Evolutionary conservation across 768 basidiomycete species (phyloP).

Genomic region (Boletus eberwhitei): DNA sequence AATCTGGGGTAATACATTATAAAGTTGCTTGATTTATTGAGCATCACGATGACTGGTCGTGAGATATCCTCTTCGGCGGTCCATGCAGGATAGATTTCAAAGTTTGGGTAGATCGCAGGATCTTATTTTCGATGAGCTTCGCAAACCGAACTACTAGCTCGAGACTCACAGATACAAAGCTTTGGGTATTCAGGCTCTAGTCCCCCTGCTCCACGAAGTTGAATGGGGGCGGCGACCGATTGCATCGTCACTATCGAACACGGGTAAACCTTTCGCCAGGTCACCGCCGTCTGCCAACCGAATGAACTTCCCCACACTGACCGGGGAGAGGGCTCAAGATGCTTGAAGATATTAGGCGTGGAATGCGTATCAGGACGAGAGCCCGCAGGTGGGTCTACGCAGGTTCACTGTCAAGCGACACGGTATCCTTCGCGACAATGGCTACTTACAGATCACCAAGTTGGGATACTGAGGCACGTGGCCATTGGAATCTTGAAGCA

Average conservation of each 20-base stretch:
- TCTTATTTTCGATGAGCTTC: slow-evolving; percentile 28
- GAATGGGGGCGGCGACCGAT: neutral
- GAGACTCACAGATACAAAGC: slow-evolving; percentile 19
- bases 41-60: neutral
- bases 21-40: neutral
- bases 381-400: slow-evolving; percentile 36
- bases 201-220: slow-evolving; percentile 7
- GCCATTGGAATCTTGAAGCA: slow-evolving; percentile 9
- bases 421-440: neutral
- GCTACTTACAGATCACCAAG: slow-evolving; percentile 30
- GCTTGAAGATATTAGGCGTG: neutral
- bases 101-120: slow-evolving; percentile 38
- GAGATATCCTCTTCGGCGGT: neutral
- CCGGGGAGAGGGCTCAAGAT: neutral
- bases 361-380: slow-evolving; percentile 37
- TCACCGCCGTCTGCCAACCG: slow-evolving; percentile 14
- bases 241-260: neutral
- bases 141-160: neutral
- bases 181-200: slow-evolving; percentile 12
- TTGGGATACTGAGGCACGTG: slow-evolving; percentile 23
- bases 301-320: slow-evolving; percentile 18
- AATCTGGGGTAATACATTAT: slow-evolving; percentile 32
- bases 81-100: slow-evolving; percentile 39
- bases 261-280: slow-evolving; percentile 20
- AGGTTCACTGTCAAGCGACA: neutral